These are phyloP conservation scores for Orychophragmus violaceus DNA, from an alignment of 345 rosid species.

Conservation along the genomic window DNA sequence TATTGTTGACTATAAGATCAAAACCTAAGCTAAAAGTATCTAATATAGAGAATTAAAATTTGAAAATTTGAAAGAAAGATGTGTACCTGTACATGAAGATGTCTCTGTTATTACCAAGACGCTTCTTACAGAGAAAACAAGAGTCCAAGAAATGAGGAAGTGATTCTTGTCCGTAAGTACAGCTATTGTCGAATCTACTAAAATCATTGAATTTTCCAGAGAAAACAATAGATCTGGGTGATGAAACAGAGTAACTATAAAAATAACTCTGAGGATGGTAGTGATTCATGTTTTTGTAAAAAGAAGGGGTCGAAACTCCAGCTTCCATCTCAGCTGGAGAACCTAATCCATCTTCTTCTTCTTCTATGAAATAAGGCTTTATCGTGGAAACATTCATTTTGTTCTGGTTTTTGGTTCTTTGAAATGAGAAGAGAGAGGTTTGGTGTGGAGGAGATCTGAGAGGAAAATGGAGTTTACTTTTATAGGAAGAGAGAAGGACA, in stretches of 20 bases:
- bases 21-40: not conserved
- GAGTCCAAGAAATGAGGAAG: conserved; percentile 62
- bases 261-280: conserved; percentile 12
- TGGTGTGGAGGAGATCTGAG: conserved; percentile 18
- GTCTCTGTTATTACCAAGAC: conserved; percentile 56
- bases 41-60: not conserved
- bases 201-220: conserved; percentile 42
- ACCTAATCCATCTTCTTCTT: conserved; percentile 15
- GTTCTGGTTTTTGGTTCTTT: not conserved
- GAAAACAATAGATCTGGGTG: conserved; percentile 38
- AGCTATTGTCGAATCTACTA: conserved; percentile 43
- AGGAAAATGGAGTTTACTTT: conserved; percentile 9
- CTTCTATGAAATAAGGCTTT: conserved; percentile 26
- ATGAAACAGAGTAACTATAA: conserved; percentile 23
- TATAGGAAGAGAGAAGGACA: conserved; percentile 23
- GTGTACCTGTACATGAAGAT: conserved; percentile 81
- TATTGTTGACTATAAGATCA: not conserved
- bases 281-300: conserved; percentile 21
- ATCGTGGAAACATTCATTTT: conserved; percentile 19
- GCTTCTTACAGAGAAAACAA: conserved; percentile 64
- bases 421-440: not conserved
- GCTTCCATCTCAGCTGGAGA: conserved; percentile 20
- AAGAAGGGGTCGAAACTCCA: conserved; percentile 33
- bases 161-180: conserved; percentile 15
- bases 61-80: not conserved